Evolutionary conservation across 768 basidiomycete genomes (phyloP).

Genomic region (Mycena capillaripes): DNA sequence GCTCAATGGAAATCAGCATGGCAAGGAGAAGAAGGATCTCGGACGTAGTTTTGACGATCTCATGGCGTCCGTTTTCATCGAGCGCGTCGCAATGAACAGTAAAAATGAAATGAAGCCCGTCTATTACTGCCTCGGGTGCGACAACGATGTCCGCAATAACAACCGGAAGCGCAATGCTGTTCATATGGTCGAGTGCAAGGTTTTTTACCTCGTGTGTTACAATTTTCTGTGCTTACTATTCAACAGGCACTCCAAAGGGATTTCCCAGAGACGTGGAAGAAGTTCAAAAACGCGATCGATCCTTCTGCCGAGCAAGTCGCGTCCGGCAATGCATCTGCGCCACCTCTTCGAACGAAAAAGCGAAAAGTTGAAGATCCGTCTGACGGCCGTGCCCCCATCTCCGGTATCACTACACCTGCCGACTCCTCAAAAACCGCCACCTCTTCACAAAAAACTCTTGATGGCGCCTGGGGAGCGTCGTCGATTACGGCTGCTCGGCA

Average conservation of each 20-base stretch:
- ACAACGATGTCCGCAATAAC: not conserved
- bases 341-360: constrained; percentile 3
- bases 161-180: not conserved
- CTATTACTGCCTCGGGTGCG: not conserved
- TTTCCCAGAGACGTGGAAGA: not conserved
- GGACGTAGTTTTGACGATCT: not conserved
- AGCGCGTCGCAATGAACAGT: not conserved
- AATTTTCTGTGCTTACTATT: not conserved
- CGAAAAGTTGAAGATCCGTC: constrained; percentile 14
- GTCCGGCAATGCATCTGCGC: not conserved
- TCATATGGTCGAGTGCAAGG: not conserved
- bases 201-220: not conserved
- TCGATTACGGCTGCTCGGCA: constrained; percentile 7
- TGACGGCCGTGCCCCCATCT: not conserved
- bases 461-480: not conserved
- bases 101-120: no score
- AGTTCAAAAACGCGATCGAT: not conserved
- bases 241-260: constrained; percentile 8
- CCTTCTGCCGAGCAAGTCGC: constrained; percentile 1
- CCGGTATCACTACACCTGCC: not conserved
- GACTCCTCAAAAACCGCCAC: not conserved
- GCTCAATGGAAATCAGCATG: no score
- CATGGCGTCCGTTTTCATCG: not conserved
- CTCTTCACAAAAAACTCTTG: not conserved
- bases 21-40: not conserved